phyloP scores from a whole-genome alignment of 179 eudicot species.

The Vitellaria paradoxa region DNA sequence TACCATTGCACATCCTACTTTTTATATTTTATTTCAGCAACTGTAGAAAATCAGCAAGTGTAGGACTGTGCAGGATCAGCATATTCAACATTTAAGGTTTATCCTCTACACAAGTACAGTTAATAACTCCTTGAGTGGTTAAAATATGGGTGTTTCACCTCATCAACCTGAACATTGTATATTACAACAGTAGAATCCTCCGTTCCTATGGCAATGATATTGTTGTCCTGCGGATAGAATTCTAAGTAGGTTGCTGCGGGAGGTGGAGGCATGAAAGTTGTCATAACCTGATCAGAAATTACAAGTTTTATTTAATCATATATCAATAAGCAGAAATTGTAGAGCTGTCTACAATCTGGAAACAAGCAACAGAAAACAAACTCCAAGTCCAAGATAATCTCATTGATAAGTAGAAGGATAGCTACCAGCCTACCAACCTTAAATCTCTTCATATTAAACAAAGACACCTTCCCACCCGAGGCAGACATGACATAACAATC shows the following conservation, averaged over 20 bases:
- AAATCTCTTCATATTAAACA: constrained; percentile 65
- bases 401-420: not conserved
- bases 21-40: not conserved
- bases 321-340: not conserved
- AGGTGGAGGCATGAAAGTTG: constrained; percentile 66
- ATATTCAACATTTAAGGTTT: too few species aligned
- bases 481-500: constrained; percentile 67
- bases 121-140: too few species aligned
- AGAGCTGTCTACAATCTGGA: not conserved
- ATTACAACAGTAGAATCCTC: constrained; percentile 56
- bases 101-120: too few species aligned
- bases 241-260: constrained; percentile 59
- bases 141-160: constrained; percentile 27
- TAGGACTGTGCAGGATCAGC: too few species aligned
- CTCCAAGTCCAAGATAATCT: not conserved
- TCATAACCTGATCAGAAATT: constrained; percentile 46
- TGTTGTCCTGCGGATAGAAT: constrained; percentile 60
- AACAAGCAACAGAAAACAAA: not conserved
- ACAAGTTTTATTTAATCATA: constrained; percentile 1
- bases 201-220: constrained; percentile 59
- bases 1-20: too few species aligned
- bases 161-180: constrained; percentile 59
- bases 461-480: constrained; percentile 53
- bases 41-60: too few species aligned
- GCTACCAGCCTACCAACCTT: constrained; percentile 30